Base-by-base conservation (phyloP, 495 filamentous ascomycete species). In the Astrocystis sublimbata region DNA sequence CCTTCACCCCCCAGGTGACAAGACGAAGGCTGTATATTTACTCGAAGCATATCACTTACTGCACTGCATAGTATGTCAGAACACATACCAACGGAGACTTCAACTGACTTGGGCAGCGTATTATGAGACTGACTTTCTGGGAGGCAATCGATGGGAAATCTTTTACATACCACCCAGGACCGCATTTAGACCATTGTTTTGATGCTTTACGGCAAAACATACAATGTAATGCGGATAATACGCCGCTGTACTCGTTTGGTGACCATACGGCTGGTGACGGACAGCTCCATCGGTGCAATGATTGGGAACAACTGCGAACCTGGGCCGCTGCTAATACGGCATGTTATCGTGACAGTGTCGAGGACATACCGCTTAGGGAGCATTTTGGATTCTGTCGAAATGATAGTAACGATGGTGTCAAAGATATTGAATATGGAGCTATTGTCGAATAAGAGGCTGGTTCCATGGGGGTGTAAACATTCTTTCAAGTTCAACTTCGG, bases 41-140 rank as follows among this genome's bases (percentile, higher is more conserved):
- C 50, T 53, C 10, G 50, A 53, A 35, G 50, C 50, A 53, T 53
- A 53, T n/a, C 50, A 53, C 30, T n/a, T 53, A 7, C 50, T 53
- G 6, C 50, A 53, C 13, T 53, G 50, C 30, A 17, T 53, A 53
- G 50, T 53, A 53, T 35, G 30, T 53, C 50, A 10, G n/a, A 41
- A 4, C 46, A 28, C 4, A n/a, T 50, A 50, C 46, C n/a, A 5
- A 21, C 26, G 46, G 30, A 9, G 50, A 24, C 26, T 23, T 28
- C 21, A 31, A 21, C 50, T 53, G 21, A 53, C 21, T 35, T 30
- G 10, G 13, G 30, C 19, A 53, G 50, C 50, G 50, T 30, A 53
- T 53, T 8, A 53, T 53, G 50, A 36, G 50, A 36, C 19, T 53
- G 13, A 53, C 50, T 6, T 53, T 53, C 19, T 53, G 30, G 50